Evolutionary conservation across 164 flowering plant species (phyloP).

Genomic region (Annona squamosa): DNA sequence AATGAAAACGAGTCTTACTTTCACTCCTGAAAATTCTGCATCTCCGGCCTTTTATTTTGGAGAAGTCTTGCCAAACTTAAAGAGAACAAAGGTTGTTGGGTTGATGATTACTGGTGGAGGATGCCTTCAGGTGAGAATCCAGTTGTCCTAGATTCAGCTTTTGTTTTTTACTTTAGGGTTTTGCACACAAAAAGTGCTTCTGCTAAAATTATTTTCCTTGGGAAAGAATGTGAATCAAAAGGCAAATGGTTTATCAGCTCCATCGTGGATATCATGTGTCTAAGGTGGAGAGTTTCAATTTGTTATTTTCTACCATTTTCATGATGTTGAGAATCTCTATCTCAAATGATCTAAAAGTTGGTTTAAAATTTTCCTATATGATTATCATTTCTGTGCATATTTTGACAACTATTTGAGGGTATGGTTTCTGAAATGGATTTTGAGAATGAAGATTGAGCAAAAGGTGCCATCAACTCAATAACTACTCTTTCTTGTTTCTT

Average conservation of each 20-base stretch:
- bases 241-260: neutral
- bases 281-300: too few species aligned
- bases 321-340: neutral
- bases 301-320: neutral
- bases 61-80: constrained; percentile 61
- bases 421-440: too few species aligned
- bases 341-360: too few species aligned
- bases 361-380: too few species aligned
- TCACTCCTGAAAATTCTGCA: constrained; percentile 59
- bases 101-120: constrained; percentile 67
- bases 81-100: constrained; percentile 65
- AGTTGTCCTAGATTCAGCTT: constrained; percentile 2
- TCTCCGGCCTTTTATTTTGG: constrained; percentile 52
- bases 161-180: neutral
- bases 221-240: neutral
- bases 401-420: too few species aligned
- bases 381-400: too few species aligned
- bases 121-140: constrained; percentile 63
- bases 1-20: constrained; percentile 51
- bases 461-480: too few species aligned
- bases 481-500: too few species aligned
- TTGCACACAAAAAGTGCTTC: neutral
- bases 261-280: neutral
- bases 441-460: too few species aligned
- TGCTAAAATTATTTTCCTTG: neutral